Evolutionary conservation across 2,329 filamentous ascomycete genomes (phyloP).

Genomic region (Cladosporium velox): DNA sequence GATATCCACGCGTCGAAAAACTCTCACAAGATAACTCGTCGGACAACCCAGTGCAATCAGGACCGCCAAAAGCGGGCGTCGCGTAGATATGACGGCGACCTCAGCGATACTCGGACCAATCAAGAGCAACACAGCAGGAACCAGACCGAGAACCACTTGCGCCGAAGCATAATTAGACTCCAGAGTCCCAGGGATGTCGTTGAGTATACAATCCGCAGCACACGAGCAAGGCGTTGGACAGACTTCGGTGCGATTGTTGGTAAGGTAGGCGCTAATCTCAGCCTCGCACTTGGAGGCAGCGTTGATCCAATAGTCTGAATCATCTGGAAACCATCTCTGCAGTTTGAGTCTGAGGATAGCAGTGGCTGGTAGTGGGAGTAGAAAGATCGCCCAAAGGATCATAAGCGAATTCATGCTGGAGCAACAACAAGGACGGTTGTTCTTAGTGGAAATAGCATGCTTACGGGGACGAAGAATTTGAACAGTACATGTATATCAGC

Average conservation of each 20-base stretch:
- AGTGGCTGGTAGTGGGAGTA: neutral
- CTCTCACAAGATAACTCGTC: neutral
- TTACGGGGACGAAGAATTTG: neutral
- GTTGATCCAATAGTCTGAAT: neutral
- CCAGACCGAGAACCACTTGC: neutral
- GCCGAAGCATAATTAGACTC: constrained; percentile 8
- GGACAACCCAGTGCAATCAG: neutral
- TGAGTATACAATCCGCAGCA: constrained; percentile 1
- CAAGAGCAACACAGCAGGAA: constrained; percentile 4
- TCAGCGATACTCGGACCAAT: constrained; percentile 5
- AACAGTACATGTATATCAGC: neutral
- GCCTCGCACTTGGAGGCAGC: constrained; percentile 6
- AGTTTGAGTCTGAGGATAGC: constrained; percentile 8
- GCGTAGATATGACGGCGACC: neutral
- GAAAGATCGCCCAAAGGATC: neutral
- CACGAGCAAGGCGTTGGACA: constrained; percentile 1
- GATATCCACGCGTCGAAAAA: neutral
- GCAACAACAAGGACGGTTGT: neutral
- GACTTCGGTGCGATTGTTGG: neutral
- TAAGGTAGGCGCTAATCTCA: neutral
- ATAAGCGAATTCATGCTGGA: neutral
- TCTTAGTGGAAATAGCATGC: neutral
- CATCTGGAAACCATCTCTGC: neutral
- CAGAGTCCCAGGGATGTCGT: neutral
- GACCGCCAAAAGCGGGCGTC: neutral